A percentile compares a stretch with the other conserved stretches of the same genome.
Evolutionary conservation across 2,329 filamentous ascomycete species (phyloP).

Genomic region (Fusarium sp.): DNA sequence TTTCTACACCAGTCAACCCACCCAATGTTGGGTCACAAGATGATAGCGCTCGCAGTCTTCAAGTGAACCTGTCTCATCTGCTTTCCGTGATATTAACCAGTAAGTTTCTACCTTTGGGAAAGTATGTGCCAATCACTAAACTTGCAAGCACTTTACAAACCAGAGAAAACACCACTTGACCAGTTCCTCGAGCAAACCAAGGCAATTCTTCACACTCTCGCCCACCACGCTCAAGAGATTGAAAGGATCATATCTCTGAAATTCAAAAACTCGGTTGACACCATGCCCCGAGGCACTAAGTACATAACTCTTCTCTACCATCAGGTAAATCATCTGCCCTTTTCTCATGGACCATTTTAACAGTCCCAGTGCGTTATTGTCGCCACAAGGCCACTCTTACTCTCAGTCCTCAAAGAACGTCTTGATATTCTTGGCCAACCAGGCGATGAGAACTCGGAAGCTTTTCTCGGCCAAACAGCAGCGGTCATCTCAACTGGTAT

Average conservation of each 20-base stretch:
- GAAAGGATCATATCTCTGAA: conserved; percentile 47
- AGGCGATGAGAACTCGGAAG: conserved; percentile 43
- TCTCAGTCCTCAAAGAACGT: conserved; percentile 50
- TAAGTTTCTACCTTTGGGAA: conserved; percentile 17
- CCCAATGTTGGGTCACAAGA: conserved; percentile 39
- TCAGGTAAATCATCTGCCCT: too few species aligned
- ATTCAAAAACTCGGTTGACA: conserved; percentile 47
- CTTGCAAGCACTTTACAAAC: conserved; percentile 46
- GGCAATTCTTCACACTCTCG: conserved; percentile 48
- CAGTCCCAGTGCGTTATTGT: conserved; percentile 47
- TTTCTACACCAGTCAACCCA: conserved; percentile 45
- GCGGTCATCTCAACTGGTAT: conserved; percentile 50
- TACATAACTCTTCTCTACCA: conserved; percentile 51
- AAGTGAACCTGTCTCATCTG: conserved; percentile 48
- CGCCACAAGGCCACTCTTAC: conserved; percentile 49
- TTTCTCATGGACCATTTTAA: background rate
- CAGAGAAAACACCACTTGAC: conserved; percentile 44
- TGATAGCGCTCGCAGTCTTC: conserved; percentile 45
- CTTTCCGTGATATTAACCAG: conserved; percentile 48
- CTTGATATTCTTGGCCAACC: conserved; percentile 41
- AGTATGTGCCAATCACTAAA: background rate
- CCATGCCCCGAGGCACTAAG: conserved; percentile 48
- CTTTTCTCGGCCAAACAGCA: conserved; percentile 45
- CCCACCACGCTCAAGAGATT: conserved; percentile 50
- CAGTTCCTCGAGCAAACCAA: conserved; percentile 49